Conservation (phyloP, 495 filamentous ascomycete species). For the Oleoguttula mirabilis region DNA sequence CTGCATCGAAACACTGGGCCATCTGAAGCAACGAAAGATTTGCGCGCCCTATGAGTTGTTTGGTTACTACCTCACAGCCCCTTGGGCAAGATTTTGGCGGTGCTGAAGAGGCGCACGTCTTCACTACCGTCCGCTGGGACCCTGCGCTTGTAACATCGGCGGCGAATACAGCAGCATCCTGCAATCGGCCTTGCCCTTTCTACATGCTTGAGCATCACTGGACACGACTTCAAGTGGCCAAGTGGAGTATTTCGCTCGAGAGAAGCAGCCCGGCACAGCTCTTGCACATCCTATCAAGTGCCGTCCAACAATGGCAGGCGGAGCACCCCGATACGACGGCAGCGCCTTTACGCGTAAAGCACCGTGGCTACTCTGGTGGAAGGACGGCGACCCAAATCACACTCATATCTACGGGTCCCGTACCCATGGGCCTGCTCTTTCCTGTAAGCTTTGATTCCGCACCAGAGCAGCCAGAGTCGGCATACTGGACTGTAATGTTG, state of each 20-base stretch:
- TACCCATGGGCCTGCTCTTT: constrained; percentile 43
- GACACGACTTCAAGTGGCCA: constrained; percentile 10
- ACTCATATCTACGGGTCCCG: constrained; percentile 36
- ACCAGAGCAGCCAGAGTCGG: background rate
- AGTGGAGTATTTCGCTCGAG: constrained; percentile 1
- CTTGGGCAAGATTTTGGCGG: background rate
- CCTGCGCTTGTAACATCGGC: constrained; percentile 39
- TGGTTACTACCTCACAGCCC: too few relatives aligned
- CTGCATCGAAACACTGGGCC: too few relatives aligned
- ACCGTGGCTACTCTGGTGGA: constrained; percentile 3
- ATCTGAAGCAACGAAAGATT: too few relatives aligned
- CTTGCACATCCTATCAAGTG: background rate
- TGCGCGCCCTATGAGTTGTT: too few relatives aligned
- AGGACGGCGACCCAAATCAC: constrained; percentile 28
- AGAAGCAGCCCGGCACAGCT: constrained; percentile 4
- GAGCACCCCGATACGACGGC: constrained; percentile 1
- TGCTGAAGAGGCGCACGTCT: constrained; percentile 33
- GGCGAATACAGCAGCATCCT: constrained; percentile 29
- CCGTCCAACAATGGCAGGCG: constrained; percentile 7
- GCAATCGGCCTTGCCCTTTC: constrained; percentile 42
- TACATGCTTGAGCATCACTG: constrained; percentile 73
- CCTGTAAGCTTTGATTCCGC: constrained; percentile 32
- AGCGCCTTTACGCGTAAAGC: constrained; percentile 1
- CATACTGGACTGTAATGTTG: constrained; percentile 23
- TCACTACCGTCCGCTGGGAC: constrained; percentile 70